Base-by-base conservation (phyloP, 495 filamentous ascomycete species). In the Penicillium subrubescens region DNA sequence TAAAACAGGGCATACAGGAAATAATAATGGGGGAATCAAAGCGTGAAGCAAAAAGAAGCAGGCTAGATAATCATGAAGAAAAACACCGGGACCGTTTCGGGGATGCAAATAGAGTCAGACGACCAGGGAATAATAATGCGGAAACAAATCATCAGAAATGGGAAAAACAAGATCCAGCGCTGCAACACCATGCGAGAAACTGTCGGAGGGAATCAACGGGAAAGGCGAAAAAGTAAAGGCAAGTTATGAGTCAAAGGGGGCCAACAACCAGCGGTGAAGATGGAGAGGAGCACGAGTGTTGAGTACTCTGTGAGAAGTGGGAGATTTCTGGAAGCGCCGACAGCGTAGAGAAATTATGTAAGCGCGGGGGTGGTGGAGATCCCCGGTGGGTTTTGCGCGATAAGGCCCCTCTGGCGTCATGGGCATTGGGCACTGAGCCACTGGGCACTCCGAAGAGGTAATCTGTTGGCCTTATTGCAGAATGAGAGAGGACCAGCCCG, bases 271-370 rank as follows among this genome's bases (percentile, higher is more conserved):
- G 68, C 69, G 71, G 71, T 73, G 71, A 56, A 52, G 35, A 54
- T 37, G 34, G 29, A 39, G 29, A n/a, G 23, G 15, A 63, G 33
- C 0, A 14, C 10, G 23, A 15, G 8, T 12, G 29, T 27, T 15
- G 50, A 54, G 34, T 46, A 56, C 59, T 21, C 58, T 11, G 27
- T 19, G 19, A 19, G 41, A 31, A 37, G 34, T 11, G 43, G 39
- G 34, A 43, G 34, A 64, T 66, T 69, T 70, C 68, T 53, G 57
- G 64, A 72, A 74, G 63, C 71, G 71, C 69, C 65, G 61, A 64
- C 67, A 70, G 64, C 69, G 53, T 37, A 14, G 69, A 66, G 0
- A 35, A 61, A 73, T 74, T 72, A 74, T 67, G 71, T 72, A 70
- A 74, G 71, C 69, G 69, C 71, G 69, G 69, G 71, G 66, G 43